Evolutionary conservation across 2,329 filamentous ascomycete species (phyloP).

Genomic region (Sporothrix pallida): DNA sequence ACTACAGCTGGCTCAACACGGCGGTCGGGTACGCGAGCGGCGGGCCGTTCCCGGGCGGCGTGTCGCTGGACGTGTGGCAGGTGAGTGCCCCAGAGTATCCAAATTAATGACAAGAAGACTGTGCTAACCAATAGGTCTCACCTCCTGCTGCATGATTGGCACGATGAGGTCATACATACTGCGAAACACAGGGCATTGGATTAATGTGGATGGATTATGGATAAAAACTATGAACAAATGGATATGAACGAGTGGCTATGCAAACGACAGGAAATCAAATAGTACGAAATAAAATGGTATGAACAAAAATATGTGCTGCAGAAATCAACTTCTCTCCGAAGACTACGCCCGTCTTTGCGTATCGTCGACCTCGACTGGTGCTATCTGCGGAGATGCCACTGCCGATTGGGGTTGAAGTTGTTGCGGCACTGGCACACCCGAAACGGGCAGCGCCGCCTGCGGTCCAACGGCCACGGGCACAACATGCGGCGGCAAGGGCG

Average conservation of each 20-base stretch:
- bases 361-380: not conserved
- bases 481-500: not conserved
- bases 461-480: slow-evolving; percentile 3
- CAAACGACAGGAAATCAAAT: not conserved
- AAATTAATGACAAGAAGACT: not conserved
- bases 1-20: slow-evolving; percentile 49
- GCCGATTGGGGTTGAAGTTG: not conserved
- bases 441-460: not conserved
- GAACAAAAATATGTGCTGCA: not conserved
- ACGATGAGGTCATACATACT: not conserved
- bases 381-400: not conserved
- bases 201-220: not conserved
- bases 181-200: not conserved
- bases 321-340: not conserved
- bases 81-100: slow-evolving; percentile 13
- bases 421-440: not conserved
- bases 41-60: slow-evolving; percentile 18
- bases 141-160: not conserved
- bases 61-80: slow-evolving; percentile 37
- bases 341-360: not conserved
- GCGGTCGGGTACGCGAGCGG: slow-evolving; percentile 42
- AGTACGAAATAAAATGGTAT: not conserved
- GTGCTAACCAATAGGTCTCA: not conserved
- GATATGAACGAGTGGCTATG: not conserved
- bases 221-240: not conserved